Conservation (phyloP, 345 rosid species). For the Cochlearia excelsa region DNA sequence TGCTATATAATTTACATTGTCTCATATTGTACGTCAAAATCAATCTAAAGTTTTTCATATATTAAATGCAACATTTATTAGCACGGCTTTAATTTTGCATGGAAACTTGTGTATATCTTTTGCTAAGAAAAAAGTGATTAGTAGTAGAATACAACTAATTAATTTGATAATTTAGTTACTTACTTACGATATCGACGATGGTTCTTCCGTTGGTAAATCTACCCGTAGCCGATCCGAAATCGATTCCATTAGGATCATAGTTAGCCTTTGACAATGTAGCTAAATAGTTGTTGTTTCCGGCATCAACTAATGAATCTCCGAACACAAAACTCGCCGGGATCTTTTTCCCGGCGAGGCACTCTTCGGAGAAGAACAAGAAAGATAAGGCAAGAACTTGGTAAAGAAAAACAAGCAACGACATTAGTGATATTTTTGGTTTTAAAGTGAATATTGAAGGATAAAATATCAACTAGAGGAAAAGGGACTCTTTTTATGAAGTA, state of each 20-base stretch:
- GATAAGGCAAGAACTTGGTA: slow-evolving; percentile 13
- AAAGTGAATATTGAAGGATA: no score
- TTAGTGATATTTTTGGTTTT: no score
- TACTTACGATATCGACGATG: slow-evolving; percentile 60
- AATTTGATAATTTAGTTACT: slow-evolving; percentile 3
- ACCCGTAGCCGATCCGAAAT: slow-evolving; percentile 45
- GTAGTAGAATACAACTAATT: no score
- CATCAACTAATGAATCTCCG: slow-evolving; percentile 77
- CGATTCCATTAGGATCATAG: slow-evolving; percentile 63
- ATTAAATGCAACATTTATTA: slow-evolving; percentile 16
- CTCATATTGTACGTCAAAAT: slow-evolving; percentile 12
- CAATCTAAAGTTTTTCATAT: background rate
- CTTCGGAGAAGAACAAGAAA: background rate
- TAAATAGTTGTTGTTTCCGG: slow-evolving; percentile 75
- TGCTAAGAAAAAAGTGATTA: no score
- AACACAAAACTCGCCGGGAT: slow-evolving; percentile 48
- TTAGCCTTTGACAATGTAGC: slow-evolving; percentile 59
- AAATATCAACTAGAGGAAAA: no score
- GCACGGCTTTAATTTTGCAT: slow-evolving; percentile 21
- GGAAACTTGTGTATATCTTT: slow-evolving; percentile 7
- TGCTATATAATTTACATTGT: background rate
- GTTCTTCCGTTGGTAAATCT: slow-evolving; percentile 79
- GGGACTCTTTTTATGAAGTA: no score
- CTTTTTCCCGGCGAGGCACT: slow-evolving; percentile 16
- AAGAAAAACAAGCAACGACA: slow-evolving; percentile 18